Percentiles rank a stretch among this genome's conserved stretches.
These are phyloP conservation scores for Moringa oleifera DNA, from an alignment of 345 rosid species.

Conservation along the genomic window DNA sequence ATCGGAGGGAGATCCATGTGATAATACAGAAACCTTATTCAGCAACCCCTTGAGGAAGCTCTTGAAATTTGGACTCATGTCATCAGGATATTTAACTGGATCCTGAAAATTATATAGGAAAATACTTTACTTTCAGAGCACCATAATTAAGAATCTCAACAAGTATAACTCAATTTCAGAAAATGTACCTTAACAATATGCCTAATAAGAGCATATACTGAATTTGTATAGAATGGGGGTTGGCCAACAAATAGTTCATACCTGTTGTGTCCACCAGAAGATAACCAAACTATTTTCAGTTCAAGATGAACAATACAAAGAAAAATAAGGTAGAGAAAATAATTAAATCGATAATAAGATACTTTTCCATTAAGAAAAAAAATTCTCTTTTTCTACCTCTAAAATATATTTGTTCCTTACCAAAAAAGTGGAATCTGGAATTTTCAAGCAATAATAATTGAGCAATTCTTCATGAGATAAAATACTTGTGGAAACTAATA, in stretches of 20 bases:
- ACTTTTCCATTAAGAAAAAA: no score
- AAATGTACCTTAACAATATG: constrained; percentile 86
- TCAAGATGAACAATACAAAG: neutral
- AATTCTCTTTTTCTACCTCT: neutral
- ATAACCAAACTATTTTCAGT: constrained; percentile 1
- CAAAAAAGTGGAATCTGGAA: neutral
- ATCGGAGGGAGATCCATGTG: constrained; percentile 4
- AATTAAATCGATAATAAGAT: neutral
- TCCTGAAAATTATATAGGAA: constrained; percentile 50
- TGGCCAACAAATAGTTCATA: constrained; percentile 96
- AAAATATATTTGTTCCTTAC: neutral
- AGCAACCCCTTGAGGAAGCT: constrained; percentile 95
- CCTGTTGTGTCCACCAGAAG: constrained; percentile 36
- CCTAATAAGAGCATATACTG: constrained; percentile 93
- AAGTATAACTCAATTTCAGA: constrained; percentile 7
- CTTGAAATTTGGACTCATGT: constrained; percentile 78
- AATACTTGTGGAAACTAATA: no score
- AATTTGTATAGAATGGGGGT: constrained; percentile 97
- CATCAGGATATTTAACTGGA: constrained; percentile 94
- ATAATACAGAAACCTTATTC: constrained; percentile 53
- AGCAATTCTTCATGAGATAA: neutral
- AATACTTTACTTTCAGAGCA: constrained; percentile 27
- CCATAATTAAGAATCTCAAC: constrained; percentile 8
- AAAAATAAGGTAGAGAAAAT: neutral
- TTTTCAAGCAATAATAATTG: no score